Conservation (phyloP, 129 eudicot genomes). For the Deinandra increscens region DNA sequence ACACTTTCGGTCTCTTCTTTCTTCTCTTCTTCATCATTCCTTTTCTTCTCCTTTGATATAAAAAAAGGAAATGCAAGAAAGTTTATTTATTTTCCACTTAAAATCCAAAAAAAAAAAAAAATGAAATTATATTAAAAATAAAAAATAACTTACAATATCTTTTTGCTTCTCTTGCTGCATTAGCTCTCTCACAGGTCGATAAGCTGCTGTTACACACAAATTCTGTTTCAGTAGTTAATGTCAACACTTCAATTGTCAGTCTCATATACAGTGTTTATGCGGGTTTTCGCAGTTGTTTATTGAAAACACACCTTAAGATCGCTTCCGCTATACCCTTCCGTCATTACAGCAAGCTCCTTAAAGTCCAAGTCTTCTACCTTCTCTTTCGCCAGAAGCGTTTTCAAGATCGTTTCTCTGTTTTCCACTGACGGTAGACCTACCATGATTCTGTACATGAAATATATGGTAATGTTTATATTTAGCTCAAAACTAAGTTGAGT, state of each 20-base stretch:
- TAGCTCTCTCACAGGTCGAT: slow-evolving; percentile 92
- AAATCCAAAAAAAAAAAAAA: not conserved
- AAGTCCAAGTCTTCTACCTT: slow-evolving; percentile 67
- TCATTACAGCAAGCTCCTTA: slow-evolving; percentile 86
- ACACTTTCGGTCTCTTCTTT: slow-evolving; percentile 56
- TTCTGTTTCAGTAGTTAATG: slow-evolving; percentile 64
- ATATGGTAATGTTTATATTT: no score
- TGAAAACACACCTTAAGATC: slow-evolving; percentile 89
- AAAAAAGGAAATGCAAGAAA: not conserved
- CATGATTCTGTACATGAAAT: slow-evolving; percentile 59
- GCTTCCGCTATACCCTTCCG: slow-evolving; percentile 96
- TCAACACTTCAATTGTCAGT: slow-evolving; percentile 24
- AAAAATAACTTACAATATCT: slow-evolving; percentile 44
- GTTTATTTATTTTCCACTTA: not conserved
- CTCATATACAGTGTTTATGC: not conserved
- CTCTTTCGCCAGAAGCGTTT: slow-evolving; percentile 78
- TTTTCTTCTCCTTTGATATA: slow-evolving; percentile 53
- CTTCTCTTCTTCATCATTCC: slow-evolving; percentile 38
- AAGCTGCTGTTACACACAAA: slow-evolving; percentile 91
- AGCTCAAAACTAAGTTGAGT: no score
- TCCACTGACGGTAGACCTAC: slow-evolving; percentile 85
- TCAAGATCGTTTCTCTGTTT: slow-evolving; percentile 81
- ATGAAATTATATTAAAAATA: slow-evolving; percentile 1
- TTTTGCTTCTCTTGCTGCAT: slow-evolving; percentile 76
- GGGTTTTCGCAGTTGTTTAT: not conserved